Evolutionary conservation across 2,329 filamentous ascomycete genomes (phyloP), one percentile per base, ranked within the genome.

Genomic region (Zopfia rhizophila): DNA sequence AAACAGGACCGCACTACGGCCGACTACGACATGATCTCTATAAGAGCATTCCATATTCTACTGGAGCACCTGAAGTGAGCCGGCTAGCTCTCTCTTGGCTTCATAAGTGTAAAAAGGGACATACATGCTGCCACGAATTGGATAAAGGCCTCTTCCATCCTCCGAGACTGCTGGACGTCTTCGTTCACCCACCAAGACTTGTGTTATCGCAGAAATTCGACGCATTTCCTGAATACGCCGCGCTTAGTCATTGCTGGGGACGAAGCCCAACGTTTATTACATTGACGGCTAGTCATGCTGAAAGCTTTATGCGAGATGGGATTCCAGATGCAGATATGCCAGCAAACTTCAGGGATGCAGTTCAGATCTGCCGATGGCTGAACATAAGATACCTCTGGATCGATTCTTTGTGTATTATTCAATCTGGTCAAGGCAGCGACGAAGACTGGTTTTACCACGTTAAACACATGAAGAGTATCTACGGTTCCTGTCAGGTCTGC

Each of bases 211-310:
- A n/a, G n/a, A n/a, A n/a, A n/a, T n/a, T n/a, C n/a, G n/a, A n/a
- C n/a, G n/a, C n/a, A n/a, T n/a, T n/a, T n/a, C 22, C 10, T 16
- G 14, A 23, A 12, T 49, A 38, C 17, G 46, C 40, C 3, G 40
- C 49, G 5, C 33, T 56, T 13, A 58, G 53, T 22, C 51, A 56
- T 31, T 53, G 47, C 32, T 58, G 53, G 53, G 45, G 49, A 10
- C 10, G 18, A 18, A 12, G 19, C 1, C 37, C 42, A 1, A 13
- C 14, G 3, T 51, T 51, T 24, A 8, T 45, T 7, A 28, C 14
- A n/a, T 42, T 32, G 14, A 22, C 16, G n/a, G 11, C 14, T 13
- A 11, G 17, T 16, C 13, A 21, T n/a, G 24, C 31, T 6, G 12
- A 23, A 10, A 18, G n/a, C 4, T 43, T 25, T 21, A 3, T n/a